These are phyloP conservation scores for Apiospora sp. DNA, from an alignment of 2,329 filamentous ascomycete genomes.

Conservation along the genomic window DNA sequence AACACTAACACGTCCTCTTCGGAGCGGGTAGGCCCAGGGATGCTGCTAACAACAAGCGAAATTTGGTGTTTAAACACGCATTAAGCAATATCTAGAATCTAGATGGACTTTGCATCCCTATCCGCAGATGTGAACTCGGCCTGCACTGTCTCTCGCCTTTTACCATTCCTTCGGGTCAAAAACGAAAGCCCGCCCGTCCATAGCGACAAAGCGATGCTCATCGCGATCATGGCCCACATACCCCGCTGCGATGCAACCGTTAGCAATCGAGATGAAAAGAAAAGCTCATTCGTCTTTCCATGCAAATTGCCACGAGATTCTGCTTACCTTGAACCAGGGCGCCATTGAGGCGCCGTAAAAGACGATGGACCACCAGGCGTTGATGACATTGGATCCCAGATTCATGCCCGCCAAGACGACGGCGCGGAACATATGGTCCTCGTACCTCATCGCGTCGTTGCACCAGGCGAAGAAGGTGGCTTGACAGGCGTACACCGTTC, in stretches of 20 bases:
- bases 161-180: constrained; percentile 41
- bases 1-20: neutral
- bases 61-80: neutral
- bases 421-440: constrained; percentile 68
- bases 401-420: constrained; percentile 79
- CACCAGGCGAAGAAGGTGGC: constrained; percentile 81
- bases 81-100: neutral
- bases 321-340: constrained; percentile 68
- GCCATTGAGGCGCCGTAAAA: constrained; percentile 75
- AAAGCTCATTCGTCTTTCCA: too few relatives aligned
- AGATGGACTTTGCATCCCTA: constrained; percentile 3
- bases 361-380: constrained; percentile 77
- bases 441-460: constrained; percentile 72
- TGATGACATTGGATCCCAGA: constrained; percentile 70
- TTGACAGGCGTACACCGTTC: constrained; percentile 75
- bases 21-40: neutral
- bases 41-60: neutral
- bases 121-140: neutral
- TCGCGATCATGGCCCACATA: constrained; percentile 79
- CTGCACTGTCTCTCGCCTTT: neutral
- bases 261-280: constrained; percentile 27
- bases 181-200: constrained; percentile 66
- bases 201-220: constrained; percentile 63
- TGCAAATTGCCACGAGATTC: neutral
- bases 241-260: constrained; percentile 54